Conservation (phyloP, 306 rosid species). For the Canavalia ensiformis region DNA sequence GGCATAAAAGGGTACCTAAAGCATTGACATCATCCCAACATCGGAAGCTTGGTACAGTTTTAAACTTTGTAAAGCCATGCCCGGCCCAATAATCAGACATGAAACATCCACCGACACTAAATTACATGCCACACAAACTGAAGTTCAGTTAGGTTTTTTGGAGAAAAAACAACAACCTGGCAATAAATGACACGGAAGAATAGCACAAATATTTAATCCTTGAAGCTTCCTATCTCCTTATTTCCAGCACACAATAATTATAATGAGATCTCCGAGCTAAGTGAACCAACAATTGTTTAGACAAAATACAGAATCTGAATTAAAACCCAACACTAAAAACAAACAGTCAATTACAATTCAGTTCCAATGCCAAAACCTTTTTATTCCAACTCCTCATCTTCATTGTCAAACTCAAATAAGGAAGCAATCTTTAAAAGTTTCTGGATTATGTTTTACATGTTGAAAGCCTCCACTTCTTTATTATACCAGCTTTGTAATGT, state of each 20-base stretch:
- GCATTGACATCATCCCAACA: not conserved
- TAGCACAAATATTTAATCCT: constrained; percentile 1
- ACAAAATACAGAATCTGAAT: not conserved
- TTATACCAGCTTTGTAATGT: not conserved
- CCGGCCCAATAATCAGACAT: not conserved
- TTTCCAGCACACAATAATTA: not conserved
- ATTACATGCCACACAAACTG: not conserved
- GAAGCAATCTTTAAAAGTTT: not conserved
- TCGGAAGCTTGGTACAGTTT: not conserved
- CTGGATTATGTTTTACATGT: not conserved
- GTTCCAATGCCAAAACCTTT: not conserved
- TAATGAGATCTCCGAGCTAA: not conserved
- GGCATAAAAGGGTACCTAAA: not conserved
- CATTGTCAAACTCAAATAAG: not conserved
- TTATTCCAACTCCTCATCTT: not conserved
- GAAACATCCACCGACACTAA: not conserved
- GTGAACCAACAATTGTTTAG: not conserved
- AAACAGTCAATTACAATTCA: not conserved
- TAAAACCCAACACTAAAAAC: not conserved
- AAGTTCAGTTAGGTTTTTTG: not conserved
- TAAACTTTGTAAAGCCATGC: constrained; percentile 4
- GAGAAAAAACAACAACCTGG: not conserved
- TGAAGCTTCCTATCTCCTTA: not conserved
- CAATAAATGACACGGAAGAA: not conserved
- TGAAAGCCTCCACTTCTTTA: not conserved